A percentile compares a stretch with the other conserved stretches of the same genome.
phyloP scores from a whole-genome alignment of 2,329 filamentous ascomycete species.

The Pseudohalonectria lignicola region DNA sequence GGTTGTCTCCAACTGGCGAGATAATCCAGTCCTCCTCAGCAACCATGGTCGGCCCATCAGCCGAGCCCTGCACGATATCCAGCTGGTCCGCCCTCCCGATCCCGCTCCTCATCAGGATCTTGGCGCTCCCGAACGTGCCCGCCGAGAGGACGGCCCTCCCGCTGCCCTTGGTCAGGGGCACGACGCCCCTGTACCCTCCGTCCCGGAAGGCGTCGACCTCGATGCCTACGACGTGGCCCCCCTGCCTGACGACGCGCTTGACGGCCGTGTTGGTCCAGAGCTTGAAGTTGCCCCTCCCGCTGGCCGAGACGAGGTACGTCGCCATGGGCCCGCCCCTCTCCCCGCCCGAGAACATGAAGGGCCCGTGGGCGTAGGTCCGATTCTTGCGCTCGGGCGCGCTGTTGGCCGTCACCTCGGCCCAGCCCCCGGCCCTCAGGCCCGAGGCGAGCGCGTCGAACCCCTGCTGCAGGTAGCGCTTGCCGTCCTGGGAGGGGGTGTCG shows the following conservation, averaged over 20 bases:
- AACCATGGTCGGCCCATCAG: constrained; percentile 34
- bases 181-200: constrained; percentile 41
- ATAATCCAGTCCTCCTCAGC: constrained; percentile 30
- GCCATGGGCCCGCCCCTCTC: constrained; percentile 53
- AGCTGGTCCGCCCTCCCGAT: constrained; percentile 47
- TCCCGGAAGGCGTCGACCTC: constrained; percentile 43
- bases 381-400: constrained; percentile 47
- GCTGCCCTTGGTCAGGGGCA: constrained; percentile 41
- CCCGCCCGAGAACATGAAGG: constrained; percentile 52
- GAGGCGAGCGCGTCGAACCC: constrained; percentile 46
- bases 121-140: constrained; percentile 50
- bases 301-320: constrained; percentile 51
- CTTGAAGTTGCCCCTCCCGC: constrained; percentile 49
- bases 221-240: constrained; percentile 53
- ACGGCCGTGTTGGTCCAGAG: constrained; percentile 57
- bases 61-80: constrained; percentile 26
- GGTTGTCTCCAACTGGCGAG: constrained; percentile 36
- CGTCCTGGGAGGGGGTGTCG: constrained; percentile 48
- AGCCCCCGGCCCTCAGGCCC: constrained; percentile 47
- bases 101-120: constrained; percentile 51
- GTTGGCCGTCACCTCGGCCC: constrained; percentile 49
- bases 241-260: constrained; percentile 53
- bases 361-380: constrained; percentile 44
- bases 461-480: constrained; percentile 48
- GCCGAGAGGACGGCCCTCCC: constrained; percentile 52